Evolutionary conservation across 176 grass and related monocot species (phyloP).

Genomic region (Rhynchospora pubera): DNA sequence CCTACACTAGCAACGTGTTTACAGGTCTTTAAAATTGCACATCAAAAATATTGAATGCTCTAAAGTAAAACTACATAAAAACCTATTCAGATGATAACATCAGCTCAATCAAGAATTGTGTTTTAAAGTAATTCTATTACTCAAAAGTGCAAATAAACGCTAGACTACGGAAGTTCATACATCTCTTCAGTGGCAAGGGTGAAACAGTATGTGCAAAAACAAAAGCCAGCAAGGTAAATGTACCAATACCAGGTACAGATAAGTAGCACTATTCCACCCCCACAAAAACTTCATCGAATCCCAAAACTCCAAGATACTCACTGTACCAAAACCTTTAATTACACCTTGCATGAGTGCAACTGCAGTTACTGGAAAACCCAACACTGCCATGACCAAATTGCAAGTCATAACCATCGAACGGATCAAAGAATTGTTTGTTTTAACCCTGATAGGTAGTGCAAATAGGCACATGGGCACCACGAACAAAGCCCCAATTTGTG

Average conservation of each 20-base stretch:
- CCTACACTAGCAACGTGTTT: not conserved
- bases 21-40: not conserved
- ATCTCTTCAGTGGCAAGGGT: constrained; percentile 38
- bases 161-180: not conserved
- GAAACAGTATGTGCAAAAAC: constrained; percentile 65
- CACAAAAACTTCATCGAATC: constrained; percentile 69
- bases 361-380: constrained; percentile 59
- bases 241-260: constrained; percentile 63
- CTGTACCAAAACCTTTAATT: constrained; percentile 30
- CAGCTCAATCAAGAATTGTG: not conserved
- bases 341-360: constrained; percentile 42
- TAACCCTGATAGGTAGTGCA: constrained; percentile 41
- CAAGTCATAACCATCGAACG: constrained; percentile 27
- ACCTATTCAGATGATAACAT: not conserved
- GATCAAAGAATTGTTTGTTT: constrained; percentile 22
- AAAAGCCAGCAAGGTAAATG: constrained; percentile 91
- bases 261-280: constrained; percentile 86
- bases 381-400: constrained; percentile 40
- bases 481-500: constrained; percentile 79
- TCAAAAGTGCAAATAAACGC: not conserved
- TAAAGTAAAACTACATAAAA: not conserved
- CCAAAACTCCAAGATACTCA: constrained; percentile 55
- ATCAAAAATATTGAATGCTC: not conserved
- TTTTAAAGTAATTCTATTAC: not conserved
- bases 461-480: constrained; percentile 74